Evolutionary conservation across 495 filamentous ascomycete genomes (phyloP).

Genomic region (Annulohypoxylon moriforme): DNA sequence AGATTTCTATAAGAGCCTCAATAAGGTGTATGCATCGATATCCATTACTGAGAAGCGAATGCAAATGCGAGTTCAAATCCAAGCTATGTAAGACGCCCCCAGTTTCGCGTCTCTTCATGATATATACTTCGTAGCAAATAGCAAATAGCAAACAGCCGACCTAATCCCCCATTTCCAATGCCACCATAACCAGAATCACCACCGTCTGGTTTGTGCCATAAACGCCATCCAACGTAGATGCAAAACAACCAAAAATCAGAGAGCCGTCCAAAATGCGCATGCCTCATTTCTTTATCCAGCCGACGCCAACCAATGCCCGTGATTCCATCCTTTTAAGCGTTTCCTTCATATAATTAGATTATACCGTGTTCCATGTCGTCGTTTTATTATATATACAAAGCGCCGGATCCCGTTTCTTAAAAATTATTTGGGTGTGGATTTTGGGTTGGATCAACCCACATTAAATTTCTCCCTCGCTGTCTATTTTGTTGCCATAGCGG

Average conservation of each 20-base stretch:
- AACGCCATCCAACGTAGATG: not conserved
- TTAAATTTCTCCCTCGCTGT: slow-evolving; percentile 58
- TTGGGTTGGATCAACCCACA: slow-evolving; percentile 54
- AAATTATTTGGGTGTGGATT: not conserved
- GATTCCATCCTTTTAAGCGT: not conserved
- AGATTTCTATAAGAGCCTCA: not conserved
- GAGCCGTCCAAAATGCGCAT: not conserved
- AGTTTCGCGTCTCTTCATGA: slow-evolving; percentile 6
- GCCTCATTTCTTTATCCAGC: not conserved
- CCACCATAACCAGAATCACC: not conserved
- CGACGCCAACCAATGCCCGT: not conserved
- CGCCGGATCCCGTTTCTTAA: not conserved
- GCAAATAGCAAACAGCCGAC: not conserved
- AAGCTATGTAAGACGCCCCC: slow-evolving; percentile 18
- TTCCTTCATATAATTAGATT: not conserved
- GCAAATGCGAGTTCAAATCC: slow-evolving; percentile 6
- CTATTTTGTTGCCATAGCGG: slow-evolving; percentile 64
- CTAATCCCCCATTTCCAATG: not conserved
- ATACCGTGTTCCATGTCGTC: not conserved
- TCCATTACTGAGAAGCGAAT: slow-evolving; percentile 6
- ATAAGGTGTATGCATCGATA: not conserved
- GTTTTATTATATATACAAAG: not conserved
- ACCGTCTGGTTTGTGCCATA: not conserved
- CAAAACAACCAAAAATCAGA: not conserved
- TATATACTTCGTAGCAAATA: slow-evolving; percentile 3